These are phyloP conservation scores for Alternaria sp. DNA, from an alignment of 2,329 filamentous ascomycete genomes.

Conservation along the genomic window DNA sequence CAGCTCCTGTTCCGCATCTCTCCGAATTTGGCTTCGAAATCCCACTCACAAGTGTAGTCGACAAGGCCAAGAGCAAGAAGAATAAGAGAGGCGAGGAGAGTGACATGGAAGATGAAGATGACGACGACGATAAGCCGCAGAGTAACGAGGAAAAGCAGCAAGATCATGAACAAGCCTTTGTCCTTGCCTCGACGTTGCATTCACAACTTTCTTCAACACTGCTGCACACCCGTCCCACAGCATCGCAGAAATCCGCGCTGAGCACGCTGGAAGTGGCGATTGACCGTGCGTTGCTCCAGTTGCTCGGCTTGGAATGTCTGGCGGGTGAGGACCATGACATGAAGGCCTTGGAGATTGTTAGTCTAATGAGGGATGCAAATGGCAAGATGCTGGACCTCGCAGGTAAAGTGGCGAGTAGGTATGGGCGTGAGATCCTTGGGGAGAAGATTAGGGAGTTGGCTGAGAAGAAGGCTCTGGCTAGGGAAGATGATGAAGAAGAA, in stretches of 20 bases:
- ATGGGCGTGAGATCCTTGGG: constrained; percentile 79
- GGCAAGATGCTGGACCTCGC: constrained; percentile 94
- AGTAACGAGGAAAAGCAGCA: constrained; percentile 60
- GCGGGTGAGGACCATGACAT: constrained; percentile 93
- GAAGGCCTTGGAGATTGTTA: constrained; percentile 91
- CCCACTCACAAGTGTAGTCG: constrained; percentile 70
- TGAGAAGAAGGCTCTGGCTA: constrained; percentile 71
- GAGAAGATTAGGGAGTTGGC: constrained; percentile 91
- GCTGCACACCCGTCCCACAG: constrained; percentile 70
- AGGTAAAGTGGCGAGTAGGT: constrained; percentile 86
- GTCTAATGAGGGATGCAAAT: constrained; percentile 81
- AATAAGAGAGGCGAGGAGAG: constrained; percentile 43
- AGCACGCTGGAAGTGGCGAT: constrained; percentile 80
- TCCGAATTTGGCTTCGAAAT: constrained; percentile 94
- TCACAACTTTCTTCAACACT: constrained; percentile 80
- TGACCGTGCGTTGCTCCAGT: constrained; percentile 88
- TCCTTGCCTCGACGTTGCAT: constrained; percentile 76
- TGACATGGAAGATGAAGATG: constrained; percentile 45
- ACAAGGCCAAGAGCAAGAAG: constrained; percentile 33
- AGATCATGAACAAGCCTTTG: constrained; percentile 80
- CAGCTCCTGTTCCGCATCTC: constrained; percentile 88
- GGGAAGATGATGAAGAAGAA: constrained; percentile 48
- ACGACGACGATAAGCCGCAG: constrained; percentile 34
- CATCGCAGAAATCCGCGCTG: constrained; percentile 72
- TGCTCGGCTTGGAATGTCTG: constrained; percentile 88